Evolutionary conservation across 192 early-diverging fungal genomes (phyloP), one percentile per base, ranked within the genome.

Genomic region (Podila epicladia): DNA sequence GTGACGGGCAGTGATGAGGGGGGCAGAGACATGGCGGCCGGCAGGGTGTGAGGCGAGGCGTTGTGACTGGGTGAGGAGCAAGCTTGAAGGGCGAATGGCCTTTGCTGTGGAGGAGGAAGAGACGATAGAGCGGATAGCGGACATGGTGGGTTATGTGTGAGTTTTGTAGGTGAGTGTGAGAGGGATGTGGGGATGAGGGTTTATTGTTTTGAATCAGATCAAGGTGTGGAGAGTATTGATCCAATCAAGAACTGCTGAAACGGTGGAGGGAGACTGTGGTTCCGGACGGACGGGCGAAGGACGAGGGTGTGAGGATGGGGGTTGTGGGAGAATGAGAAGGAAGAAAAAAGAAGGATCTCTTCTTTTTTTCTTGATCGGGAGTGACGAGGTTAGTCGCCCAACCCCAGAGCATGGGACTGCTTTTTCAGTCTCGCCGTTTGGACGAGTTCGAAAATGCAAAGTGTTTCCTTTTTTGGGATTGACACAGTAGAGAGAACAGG

Each of bases 81-180:
- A 62, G 8, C 69, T 49, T 12, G 38, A 69, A 7, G 77, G 62
- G 19, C 70, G 77, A 45, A 80, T 64, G 29, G 77, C 71, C 38
- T 51, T 62, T 53, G 65, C 71, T 26, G 71, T 65, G 26, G 65
- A 67, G 1, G 77, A 80, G 20, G 77, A 73, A 0, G 59, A 61
- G 62, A 80, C 61, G 60, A 80, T 20, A 24, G 77, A 80, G 69
- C 77, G 77, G 60, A 80, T 71, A 51, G 71, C 70, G 58, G 77
- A 80, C 77, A 80, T 78, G 58, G 69, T 64, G 9, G 20, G 31
- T 17, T 45, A 15, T 61, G 29, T 32, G 9, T 61, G 29, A 1
- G 53, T 55, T 55, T n/a, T 55, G 53, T 26, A 6, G 53, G 53
- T 9, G 53, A 11, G 53, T 45, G 2, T 37, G 35, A 37, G 9